These are phyloP conservation scores for Xylariales sp. DNA, from an alignment of 2,329 filamentous ascomycete species.

Conservation along the genomic window DNA sequence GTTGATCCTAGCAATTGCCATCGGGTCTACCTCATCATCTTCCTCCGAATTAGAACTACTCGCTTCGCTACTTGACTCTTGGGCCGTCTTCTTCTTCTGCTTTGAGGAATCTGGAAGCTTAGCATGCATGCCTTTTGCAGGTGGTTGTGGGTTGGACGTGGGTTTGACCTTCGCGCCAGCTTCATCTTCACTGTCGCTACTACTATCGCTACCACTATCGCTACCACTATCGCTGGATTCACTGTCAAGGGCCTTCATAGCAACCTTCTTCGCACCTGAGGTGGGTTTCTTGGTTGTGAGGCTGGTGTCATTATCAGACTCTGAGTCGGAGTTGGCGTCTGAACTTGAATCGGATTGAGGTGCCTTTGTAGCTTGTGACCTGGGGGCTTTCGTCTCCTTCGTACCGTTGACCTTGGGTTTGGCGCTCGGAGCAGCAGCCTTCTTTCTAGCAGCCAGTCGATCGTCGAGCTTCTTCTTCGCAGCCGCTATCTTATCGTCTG, in stretches of 20 bases:
- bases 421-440: constrained; percentile 17
- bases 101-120: not conserved
- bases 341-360: constrained; percentile 10
- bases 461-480: constrained; percentile 28
- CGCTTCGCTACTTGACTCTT: not conserved
- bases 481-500: constrained; percentile 24
- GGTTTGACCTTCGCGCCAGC: constrained; percentile 5
- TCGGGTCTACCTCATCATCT: constrained; percentile 8
- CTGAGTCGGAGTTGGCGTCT: constrained; percentile 10
- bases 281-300: not conserved
- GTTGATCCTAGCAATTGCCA: constrained; percentile 16
- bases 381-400: too few relatives aligned
- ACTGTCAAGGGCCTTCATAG: not conserved
- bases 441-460: constrained; percentile 27
- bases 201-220: constrained; percentile 7
- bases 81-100: not conserved
- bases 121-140: not conserved
- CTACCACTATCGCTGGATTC: constrained; percentile 5
- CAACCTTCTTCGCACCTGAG: not conserved
- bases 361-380: constrained; percentile 23
- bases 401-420: constrained; percentile 13
- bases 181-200: constrained; percentile 9
- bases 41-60: constrained; percentile 13
- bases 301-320: constrained; percentile 5
- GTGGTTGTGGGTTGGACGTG: not conserved